Evolutionary conservation across 495 filamentous ascomycete species (phyloP).

Genomic region (Podospora anserina): DNA sequence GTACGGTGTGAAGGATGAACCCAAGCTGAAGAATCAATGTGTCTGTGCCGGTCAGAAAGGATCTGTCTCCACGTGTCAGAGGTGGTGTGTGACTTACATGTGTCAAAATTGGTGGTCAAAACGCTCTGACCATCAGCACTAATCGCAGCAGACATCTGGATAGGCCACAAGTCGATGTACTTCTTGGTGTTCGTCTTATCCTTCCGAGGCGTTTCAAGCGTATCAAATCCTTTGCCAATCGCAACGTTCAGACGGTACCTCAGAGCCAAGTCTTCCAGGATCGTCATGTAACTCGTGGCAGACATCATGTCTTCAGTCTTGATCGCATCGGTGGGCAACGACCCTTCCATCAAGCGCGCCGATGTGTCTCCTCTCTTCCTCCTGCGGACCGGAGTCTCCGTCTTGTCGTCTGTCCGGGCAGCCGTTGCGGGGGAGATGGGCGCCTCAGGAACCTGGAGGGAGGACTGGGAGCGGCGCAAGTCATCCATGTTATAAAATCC

Average conservation of each 20-base stretch:
- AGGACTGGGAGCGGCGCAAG: slow-evolving; percentile 49
- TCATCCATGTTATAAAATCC: slow-evolving; percentile 76
- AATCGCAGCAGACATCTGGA: slow-evolving; percentile 78
- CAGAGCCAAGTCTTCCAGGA: slow-evolving; percentile 76
- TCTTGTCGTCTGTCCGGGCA: slow-evolving; percentile 18
- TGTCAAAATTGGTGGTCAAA: slow-evolving; percentile 87
- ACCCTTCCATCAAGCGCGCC: slow-evolving; percentile 44
- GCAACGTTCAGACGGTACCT: slow-evolving; percentile 82
- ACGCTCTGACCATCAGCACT: slow-evolving; percentile 63
- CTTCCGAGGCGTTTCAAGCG: slow-evolving; percentile 64
- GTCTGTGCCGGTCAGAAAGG: slow-evolving; percentile 42
- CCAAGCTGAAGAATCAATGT: slow-evolving; percentile 84
- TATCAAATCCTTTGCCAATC: slow-evolving; percentile 76
- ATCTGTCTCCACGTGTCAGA: background rate
- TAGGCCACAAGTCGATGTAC: slow-evolving; percentile 87
- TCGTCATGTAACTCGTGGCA: slow-evolving; percentile 70
- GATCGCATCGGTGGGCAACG: slow-evolving; percentile 60
- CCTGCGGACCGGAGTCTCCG: slow-evolving; percentile 23
- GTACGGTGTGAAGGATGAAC: slow-evolving; percentile 79
- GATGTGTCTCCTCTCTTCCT: slow-evolving; percentile 45
- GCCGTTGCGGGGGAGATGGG: slow-evolving; percentile 28
- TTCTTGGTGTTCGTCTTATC: slow-evolving; percentile 61
- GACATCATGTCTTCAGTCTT: slow-evolving; percentile 60
- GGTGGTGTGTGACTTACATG: slow-evolving; percentile 46
- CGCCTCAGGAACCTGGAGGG: slow-evolving; percentile 34